phyloP scores from a whole-genome alignment of 2,329 filamentous ascomycete species.

The Calonectria naviculata region DNA sequence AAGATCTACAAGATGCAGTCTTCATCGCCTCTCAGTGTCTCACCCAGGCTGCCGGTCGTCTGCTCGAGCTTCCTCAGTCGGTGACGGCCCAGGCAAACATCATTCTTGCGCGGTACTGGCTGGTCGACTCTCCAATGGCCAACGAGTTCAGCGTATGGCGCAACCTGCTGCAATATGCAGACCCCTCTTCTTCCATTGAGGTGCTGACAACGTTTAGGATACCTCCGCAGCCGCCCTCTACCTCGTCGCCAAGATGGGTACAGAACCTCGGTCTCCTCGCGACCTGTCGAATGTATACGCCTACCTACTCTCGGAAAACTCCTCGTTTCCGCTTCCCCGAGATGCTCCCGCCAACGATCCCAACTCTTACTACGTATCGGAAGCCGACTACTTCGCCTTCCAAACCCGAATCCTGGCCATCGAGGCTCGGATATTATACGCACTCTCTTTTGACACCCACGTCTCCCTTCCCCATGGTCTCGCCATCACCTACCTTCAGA shows the following conservation, averaged over 20 bases:
- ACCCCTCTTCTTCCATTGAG: not conserved
- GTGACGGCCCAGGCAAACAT: conserved; percentile 88
- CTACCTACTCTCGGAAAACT: conserved; percentile 76
- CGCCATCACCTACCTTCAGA: conserved; percentile 91
- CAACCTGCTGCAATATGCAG: not conserved
- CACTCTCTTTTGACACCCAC: conserved; percentile 84
- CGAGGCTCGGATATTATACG: conserved; percentile 81
- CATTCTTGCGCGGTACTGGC: conserved; percentile 84
- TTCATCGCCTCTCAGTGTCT: conserved; percentile 78
- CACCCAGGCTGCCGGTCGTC: conserved; percentile 81
- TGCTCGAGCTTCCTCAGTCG: conserved; percentile 87
- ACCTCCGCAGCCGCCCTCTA: conserved; percentile 86
- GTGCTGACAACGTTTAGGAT: conserved; percentile 63
- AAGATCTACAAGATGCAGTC: conserved; percentile 77
- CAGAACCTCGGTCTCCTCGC: conserved; percentile 79
- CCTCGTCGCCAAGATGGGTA: conserved; percentile 84
- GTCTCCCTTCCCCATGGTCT: conserved; percentile 88
- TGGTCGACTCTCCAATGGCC: conserved; percentile 65
- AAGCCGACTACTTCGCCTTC: conserved; percentile 75
- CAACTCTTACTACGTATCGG: conserved; percentile 75
- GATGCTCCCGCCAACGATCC: conserved; percentile 53
- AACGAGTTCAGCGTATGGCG: conserved; percentile 66
- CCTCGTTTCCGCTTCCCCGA: conserved; percentile 62
- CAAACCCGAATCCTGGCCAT: conserved; percentile 74
- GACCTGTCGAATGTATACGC: conserved; percentile 87